Evolutionary conservation across 2,329 filamentous ascomycete genomes (phyloP).

Genomic region (Fusarium chuoi): DNA sequence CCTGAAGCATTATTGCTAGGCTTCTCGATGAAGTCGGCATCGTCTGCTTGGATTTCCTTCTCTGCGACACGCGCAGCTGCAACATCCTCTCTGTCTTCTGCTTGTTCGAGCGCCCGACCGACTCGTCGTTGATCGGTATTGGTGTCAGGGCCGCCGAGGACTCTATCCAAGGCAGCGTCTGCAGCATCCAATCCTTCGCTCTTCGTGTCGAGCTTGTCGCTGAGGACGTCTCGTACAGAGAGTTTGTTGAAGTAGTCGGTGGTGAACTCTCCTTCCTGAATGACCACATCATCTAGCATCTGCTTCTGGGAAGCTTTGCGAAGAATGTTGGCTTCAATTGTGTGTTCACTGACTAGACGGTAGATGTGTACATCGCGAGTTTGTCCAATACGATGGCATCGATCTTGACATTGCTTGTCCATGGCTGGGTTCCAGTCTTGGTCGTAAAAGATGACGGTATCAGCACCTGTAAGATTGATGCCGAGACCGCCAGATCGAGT

Average conservation of each 20-base stretch:
- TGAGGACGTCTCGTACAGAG: constrained; percentile 75
- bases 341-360: constrained; percentile 90
- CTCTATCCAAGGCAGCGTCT: constrained; percentile 84
- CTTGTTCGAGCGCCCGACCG: constrained; percentile 82
- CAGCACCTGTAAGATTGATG: constrained; percentile 95
- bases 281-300: constrained; percentile 97
- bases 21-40: constrained; percentile 83
- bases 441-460: constrained; percentile 99
- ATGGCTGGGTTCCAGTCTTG: constrained; percentile 99
- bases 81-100: constrained; percentile 92
- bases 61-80: constrained; percentile 87
- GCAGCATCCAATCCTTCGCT: constrained; percentile 72
- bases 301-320: constrained; percentile 98
- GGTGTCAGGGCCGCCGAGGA: constrained; percentile 75
- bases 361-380: constrained; percentile 98
- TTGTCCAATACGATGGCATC: constrained; percentile 96
- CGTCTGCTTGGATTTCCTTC: constrained; percentile 88
- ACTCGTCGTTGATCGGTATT: constrained; percentile 70
- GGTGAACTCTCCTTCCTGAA: constrained; percentile 97
- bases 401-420: constrained; percentile 99
- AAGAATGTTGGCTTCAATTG: constrained; percentile 97
- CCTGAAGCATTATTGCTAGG: constrained; percentile 58
- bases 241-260: constrained; percentile 93
- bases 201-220: constrained; percentile 63
- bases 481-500: constrained; percentile 93